These are phyloP conservation scores for Salix brachista DNA, from an alignment of 345 rosid species.

Conservation along the genomic window DNA sequence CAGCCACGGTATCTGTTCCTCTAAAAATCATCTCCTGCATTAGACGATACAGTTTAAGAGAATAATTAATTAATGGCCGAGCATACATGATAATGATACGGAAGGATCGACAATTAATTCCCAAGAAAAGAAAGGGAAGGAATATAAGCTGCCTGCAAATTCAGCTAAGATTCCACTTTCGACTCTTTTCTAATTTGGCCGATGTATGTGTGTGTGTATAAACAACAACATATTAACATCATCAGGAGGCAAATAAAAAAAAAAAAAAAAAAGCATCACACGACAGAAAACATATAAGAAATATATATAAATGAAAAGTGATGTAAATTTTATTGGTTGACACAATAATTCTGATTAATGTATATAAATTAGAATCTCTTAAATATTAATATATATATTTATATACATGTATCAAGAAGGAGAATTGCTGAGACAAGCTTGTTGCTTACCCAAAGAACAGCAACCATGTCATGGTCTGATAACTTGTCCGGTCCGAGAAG, in stretches of 20 bases:
- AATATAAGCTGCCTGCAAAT: not conserved
- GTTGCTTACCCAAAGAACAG: conserved; percentile 47
- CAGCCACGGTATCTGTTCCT: conserved; percentile 56
- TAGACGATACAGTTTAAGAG: not conserved
- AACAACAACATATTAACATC: not conserved
- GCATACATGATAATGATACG: not conserved
- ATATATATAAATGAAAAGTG: not conserved
- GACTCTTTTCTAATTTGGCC: not conserved
- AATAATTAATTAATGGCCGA: not conserved
- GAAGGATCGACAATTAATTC: not conserved
- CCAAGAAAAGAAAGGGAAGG: not conserved
- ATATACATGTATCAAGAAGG: not conserved
- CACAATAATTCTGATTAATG: not conserved
- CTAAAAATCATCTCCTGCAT: conserved; percentile 55
- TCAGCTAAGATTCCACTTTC: not conserved
- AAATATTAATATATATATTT: no score
- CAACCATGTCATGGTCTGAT: conserved; percentile 37
- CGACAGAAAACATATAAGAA: not conserved
- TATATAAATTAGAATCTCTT: not conserved
- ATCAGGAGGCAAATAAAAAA: not conserved
- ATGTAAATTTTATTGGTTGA: not conserved
- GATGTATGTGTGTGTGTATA: not conserved
- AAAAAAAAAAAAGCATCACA: not conserved
- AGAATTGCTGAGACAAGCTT: not conserved
- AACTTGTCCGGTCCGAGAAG: conserved; percentile 35